Evolutionary conservation across 2,329 filamentous ascomycete species (phyloP).

Genomic region (Trichoderma sp.): DNA sequence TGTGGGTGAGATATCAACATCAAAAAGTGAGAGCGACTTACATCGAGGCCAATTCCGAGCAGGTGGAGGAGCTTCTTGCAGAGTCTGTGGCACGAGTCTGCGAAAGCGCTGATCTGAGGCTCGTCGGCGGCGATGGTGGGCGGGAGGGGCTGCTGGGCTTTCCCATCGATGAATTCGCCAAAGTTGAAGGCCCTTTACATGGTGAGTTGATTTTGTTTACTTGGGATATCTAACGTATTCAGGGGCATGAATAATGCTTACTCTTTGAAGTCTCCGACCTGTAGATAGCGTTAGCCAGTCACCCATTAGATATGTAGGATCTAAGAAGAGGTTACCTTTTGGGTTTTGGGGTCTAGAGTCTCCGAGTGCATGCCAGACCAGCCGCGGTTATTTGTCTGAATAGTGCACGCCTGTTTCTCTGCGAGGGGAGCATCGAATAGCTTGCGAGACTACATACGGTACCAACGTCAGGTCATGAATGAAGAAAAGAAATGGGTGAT

Average conservation of each 20-base stretch:
- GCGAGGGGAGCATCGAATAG: slow-evolving; percentile 69
- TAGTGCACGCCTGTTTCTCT: slow-evolving; percentile 72
- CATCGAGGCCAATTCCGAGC: slow-evolving; percentile 73
- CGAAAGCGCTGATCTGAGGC: slow-evolving; percentile 63
- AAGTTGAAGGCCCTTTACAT: slow-evolving; percentile 80
- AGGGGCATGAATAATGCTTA: slow-evolving; percentile 41
- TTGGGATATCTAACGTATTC: too few species aligned
- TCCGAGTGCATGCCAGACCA: slow-evolving; percentile 89
- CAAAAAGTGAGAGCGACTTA: slow-evolving; percentile 33
- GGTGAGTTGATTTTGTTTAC: too few species aligned
- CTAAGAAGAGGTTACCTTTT: slow-evolving; percentile 54
- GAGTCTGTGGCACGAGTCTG: slow-evolving; percentile 66
- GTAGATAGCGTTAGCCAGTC: neutral
- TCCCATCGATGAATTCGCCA: slow-evolving; percentile 67
- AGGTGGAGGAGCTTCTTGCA: slow-evolving; percentile 71
- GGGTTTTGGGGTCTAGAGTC: slow-evolving; percentile 78
- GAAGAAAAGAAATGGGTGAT: neutral
- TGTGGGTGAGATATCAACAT: too few species aligned
- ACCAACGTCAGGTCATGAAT: neutral
- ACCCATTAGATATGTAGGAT: too few species aligned
- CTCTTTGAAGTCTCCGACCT: slow-evolving; percentile 89
- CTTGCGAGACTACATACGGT: slow-evolving; percentile 51
- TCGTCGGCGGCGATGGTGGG: slow-evolving; percentile 58
- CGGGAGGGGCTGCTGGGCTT: slow-evolving; percentile 76
- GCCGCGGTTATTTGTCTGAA: slow-evolving; percentile 77